Evolutionary conservation across 2,329 filamentous ascomycete species (phyloP), one percentile per base, ranked within the genome.

Genomic region (Calonectria hongkongensis): DNA sequence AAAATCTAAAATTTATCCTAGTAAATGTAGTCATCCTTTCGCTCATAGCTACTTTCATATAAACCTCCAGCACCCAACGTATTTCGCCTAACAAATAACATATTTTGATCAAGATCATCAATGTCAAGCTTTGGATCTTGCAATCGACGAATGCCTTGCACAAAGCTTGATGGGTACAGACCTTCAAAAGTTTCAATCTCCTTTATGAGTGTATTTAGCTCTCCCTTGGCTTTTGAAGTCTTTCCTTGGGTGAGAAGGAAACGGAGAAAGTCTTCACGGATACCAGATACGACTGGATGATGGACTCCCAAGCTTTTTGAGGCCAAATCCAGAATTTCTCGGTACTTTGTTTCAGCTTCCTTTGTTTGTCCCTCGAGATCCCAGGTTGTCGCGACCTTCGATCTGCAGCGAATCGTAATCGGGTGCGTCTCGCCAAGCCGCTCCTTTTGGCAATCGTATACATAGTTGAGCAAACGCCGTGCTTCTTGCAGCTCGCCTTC

Each of bases 401-500:
- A 48, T 12, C 16, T n/a, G 21, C 45, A 48, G 15, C 45, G 45
- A 2, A 48, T 25, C 6, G 45, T 48, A 5, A 25, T 18, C 3
- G 45, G 45, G n/a, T 48, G 45, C 21, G 25, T 25, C 10, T 48
- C 21, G 10, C 45, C 45, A 27, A 48, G 45, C 13, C 45, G 18
- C 45, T 48, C 21, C 45, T 48, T 48, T 25, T 48, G 45, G 13
- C 10, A n/a, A 25, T 3, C 45, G 13, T 21, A 10, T 2, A 48
- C 45, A 48, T 48, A 4, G 9, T 13, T 48, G 45, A 48, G 45
- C 21, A 48, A 27, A 15, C 21, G 7, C 10, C 45, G n/a, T 27
- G 45, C 45, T 27, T 48, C 45, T 13, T 48, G 45, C 21, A 48
- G 8, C 45, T 48, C 45, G 45, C 45, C 45, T 48, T 48, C 45